Percentiles rank a stretch among this genome's conserved stretches.
Evolutionary conservation across 2,329 filamentous ascomycete species (phyloP).

Genomic region (Bipolaris zeicola): DNA sequence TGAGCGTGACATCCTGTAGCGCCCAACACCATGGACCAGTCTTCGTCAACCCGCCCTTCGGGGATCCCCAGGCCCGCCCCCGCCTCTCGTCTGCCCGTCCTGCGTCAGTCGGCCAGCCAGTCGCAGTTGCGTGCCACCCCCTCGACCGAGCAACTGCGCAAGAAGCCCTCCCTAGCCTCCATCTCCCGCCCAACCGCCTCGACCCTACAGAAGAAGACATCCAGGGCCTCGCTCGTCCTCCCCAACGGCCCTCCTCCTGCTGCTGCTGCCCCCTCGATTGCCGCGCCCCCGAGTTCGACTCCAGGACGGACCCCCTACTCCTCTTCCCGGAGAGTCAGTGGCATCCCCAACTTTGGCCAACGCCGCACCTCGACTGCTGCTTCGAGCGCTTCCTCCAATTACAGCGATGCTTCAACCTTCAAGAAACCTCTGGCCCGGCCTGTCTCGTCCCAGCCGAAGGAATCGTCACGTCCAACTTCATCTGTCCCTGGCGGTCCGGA

Average conservation of each 20-base stretch:
- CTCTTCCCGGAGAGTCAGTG: conserved; percentile 29
- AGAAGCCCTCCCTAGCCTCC: conserved; percentile 39
- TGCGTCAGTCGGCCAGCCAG: conserved; percentile 43
- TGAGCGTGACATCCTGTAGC: conserved; percentile 15
- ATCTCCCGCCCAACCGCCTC: conserved; percentile 23
- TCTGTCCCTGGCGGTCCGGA: conserved; percentile 31
- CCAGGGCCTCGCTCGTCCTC: conserved; percentile 35
- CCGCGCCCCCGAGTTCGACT: conserved; percentile 19
- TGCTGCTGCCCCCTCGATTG: neutral
- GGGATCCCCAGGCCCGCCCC: conserved; percentile 55
- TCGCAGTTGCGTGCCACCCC: conserved; percentile 53
- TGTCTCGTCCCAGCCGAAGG: conserved; percentile 40
- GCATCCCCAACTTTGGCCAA: conserved; percentile 25
- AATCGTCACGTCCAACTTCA: conserved; percentile 21
- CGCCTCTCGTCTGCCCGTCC: conserved; percentile 60
- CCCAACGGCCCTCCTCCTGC: conserved; percentile 25
- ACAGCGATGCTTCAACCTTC: conserved; percentile 38
- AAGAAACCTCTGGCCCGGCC: conserved; percentile 47
- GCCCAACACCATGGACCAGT: conserved; percentile 40
- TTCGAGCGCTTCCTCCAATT: neutral
- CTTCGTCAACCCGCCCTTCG: conserved; percentile 39
- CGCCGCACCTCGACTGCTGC: conserved; percentile 17
- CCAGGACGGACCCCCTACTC: conserved; percentile 32
- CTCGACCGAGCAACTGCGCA: conserved; percentile 51
- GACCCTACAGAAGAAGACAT: conserved; percentile 41